Conservation (phyloP, 129 eudicot species). For the Daucus carota region DNA sequence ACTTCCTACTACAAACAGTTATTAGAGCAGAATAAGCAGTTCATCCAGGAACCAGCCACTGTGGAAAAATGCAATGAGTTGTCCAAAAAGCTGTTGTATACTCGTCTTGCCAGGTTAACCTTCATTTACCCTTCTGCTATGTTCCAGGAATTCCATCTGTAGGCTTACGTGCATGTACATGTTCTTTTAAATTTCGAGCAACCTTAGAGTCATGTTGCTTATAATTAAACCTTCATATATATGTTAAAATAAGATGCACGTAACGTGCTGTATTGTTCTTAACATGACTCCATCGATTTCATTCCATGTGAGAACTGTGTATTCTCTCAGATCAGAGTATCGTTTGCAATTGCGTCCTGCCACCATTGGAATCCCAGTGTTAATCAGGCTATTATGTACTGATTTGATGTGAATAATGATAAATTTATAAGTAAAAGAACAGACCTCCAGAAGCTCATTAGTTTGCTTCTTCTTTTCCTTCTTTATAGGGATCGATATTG, state of each 20-base stretch:
- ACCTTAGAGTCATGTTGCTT: neutral
- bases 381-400: neutral
- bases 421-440: neutral
- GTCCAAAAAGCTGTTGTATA: constrained; percentile 68
- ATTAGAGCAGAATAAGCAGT: constrained; percentile 71
- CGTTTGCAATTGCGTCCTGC: neutral
- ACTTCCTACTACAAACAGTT: constrained; percentile 59
- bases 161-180: neutral
- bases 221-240: no score
- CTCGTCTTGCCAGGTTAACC: constrained; percentile 87
- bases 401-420: neutral
- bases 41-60: constrained; percentile 64
- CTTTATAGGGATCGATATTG: neutral
- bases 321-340: no score
- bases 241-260: no score
- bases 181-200: neutral
- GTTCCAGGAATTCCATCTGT: neutral
- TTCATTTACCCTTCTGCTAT: neutral
- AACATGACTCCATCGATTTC: no score
- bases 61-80: constrained; percentile 63
- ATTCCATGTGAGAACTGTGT: no score
- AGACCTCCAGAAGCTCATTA: neutral
- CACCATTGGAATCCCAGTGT: neutral
- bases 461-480: neutral
- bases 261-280: no score